Percentiles rank a stretch among this genome's conserved stretches.
These are phyloP conservation scores for Lactifluus pinguis DNA, from an alignment of 768 basidiomycete species.

Conservation along the genomic window DNA sequence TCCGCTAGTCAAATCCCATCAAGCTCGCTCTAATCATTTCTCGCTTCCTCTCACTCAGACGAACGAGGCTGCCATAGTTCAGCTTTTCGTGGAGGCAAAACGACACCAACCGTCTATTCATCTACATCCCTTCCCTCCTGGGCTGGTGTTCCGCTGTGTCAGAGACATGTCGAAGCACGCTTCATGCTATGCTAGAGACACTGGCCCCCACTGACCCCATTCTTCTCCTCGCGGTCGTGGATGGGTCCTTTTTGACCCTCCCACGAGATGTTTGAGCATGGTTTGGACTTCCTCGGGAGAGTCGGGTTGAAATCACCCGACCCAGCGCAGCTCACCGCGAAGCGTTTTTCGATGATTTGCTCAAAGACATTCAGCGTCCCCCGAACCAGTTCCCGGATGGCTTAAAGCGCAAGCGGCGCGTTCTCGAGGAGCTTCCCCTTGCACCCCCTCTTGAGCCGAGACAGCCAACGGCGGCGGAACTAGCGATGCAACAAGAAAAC, in stretches of 20 bases:
- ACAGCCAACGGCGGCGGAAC: conserved; percentile 70
- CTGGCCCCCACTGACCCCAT: conserved; percentile 88
- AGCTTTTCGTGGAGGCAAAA: conserved; percentile 94
- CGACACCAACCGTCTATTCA: conserved; percentile 91
- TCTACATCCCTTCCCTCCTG: conserved; percentile 85
- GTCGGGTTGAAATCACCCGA: conserved; percentile 51
- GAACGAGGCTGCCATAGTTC: conserved; percentile 85
- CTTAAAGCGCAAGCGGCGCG: conserved; percentile 68
- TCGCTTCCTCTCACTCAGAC: conserved; percentile 41
- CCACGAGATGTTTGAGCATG: conserved; percentile 80
- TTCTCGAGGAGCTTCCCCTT: conserved; percentile 77
- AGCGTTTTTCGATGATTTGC: conserved; percentile 66
- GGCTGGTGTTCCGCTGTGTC: conserved; percentile 82
- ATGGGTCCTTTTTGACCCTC: conserved; percentile 59
- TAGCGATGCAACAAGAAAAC: conserved; percentile 73
- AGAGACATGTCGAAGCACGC: conserved; percentile 75
- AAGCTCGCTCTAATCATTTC: not conserved
- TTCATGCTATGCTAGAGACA: conserved; percentile 86
- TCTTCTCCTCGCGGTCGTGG: conserved; percentile 83
- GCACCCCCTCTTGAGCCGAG: conserved; percentile 88
- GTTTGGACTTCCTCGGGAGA: conserved; percentile 78
- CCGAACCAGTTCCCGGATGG: conserved; percentile 90
- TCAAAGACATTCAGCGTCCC: conserved; percentile 60
- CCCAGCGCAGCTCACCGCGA: conserved; percentile 51
- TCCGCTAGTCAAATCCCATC: conserved; percentile 9